Evolutionary conservation across 352 stramenopile species (phyloP), one percentile per base, ranked within the genome.

Genomic region (Poterioochromonas sp.): DNA sequence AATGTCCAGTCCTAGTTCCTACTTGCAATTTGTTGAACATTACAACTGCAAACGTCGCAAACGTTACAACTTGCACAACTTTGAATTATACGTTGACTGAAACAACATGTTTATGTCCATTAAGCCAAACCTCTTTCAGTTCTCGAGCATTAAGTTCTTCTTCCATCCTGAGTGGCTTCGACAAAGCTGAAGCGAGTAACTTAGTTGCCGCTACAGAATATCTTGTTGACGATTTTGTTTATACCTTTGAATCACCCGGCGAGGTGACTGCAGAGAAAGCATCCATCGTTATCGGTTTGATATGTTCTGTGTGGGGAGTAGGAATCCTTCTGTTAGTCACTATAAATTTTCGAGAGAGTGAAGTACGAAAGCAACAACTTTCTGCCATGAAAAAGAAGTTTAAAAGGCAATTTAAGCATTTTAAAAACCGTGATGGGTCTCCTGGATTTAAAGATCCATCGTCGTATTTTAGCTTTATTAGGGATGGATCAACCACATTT

Each of bases 281-380:
- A 39, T 18, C 54, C n/a, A 51, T 54, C 11, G 65, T 74, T 29
- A 35, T 51, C 32, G 54, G 73, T 15, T 54, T 74, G 65, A 58
- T 74, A 5, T 5, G 3, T 12, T 29, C 32, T 35, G n/a, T 74
- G 11, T 74, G 65, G 65, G 65, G 8, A 18, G 65, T n/a, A 5
- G 65, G 65, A 12, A 5, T 74, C 2, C 32, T 74, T 5, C 8
- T 74, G 32, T 29, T 74, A 34, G 8, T 65, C 11, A 26, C 26
- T 15, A 58, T 58, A 15, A 58, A 58, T 58, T 58, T 26, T 26
- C 47, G 47, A 15, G 54, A 32, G 26, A 15, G 39, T 37, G 65
- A 3, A 15, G 37, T 3, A 15, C 8, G 15, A 32, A 18, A 54
- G 11, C 8, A 54, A 15, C 11, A 54, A 32, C 32, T 47, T 29